These are phyloP conservation scores for Penicillium brasilianum DNA, from an alignment of 2,329 filamentous ascomycete genomes.

Conservation along the genomic window DNA sequence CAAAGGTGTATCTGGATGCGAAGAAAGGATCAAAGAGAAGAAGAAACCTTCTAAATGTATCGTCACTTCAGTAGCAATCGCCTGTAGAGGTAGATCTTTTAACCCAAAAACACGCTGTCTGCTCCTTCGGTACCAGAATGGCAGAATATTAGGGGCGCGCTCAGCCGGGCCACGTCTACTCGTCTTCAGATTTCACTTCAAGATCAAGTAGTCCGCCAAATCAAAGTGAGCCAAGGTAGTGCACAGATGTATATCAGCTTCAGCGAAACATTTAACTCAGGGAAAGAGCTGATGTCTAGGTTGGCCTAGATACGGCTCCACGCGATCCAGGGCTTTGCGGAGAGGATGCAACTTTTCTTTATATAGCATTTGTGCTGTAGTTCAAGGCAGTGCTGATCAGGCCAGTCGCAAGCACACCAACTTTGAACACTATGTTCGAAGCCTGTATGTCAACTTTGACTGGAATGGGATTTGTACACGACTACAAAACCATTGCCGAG, in stretches of 20 bases:
- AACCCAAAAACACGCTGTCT: no score
- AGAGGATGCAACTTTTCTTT: constrained; percentile 70
- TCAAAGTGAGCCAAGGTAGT: constrained; percentile 72
- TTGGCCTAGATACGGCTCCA: constrained; percentile 69
- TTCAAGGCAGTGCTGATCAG: no score
- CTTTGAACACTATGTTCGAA: no score
- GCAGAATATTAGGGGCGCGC: constrained; percentile 63
- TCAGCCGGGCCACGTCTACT: constrained; percentile 67
- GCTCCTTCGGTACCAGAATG: constrained; percentile 54
- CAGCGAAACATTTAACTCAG: constrained; percentile 74
- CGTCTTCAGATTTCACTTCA: constrained; percentile 72
- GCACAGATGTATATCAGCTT: constrained; percentile 76
- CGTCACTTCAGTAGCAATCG: no score
- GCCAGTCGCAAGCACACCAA: no score
- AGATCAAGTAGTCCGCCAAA: constrained; percentile 78
- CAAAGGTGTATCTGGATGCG: no score
- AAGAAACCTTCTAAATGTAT: no score
- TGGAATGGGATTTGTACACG: no score
- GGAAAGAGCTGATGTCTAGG: constrained; percentile 65
- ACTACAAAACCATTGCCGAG: no score
- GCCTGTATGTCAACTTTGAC: no score
- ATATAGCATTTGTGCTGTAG: constrained; percentile 77
- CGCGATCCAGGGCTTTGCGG: constrained; percentile 73
- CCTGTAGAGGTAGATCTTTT: no score
- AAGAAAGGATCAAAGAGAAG: no score